These are phyloP conservation scores for Fraxinus pennsylvanica DNA, from an alignment of 257 asterid genomes.

Conservation along the genomic window DNA sequence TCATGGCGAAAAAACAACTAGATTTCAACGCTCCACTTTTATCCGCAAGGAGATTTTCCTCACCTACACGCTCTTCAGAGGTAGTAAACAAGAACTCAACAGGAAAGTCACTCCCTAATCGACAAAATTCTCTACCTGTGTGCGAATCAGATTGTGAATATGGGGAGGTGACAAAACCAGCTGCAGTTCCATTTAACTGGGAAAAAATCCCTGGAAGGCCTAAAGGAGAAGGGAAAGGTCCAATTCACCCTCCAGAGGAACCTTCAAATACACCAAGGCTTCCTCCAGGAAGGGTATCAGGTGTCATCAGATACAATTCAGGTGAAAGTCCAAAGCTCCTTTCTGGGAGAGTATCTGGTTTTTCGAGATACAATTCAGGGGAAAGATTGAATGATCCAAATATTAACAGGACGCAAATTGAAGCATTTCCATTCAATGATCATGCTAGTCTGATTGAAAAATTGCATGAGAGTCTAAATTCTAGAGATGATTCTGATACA, in stretches of 20 bases:
- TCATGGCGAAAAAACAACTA: slow-evolving; percentile 74
- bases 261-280: slow-evolving; percentile 58
- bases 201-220: slow-evolving; percentile 81
- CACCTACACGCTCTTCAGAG: slow-evolving; percentile 48
- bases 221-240: slow-evolving; percentile 46
- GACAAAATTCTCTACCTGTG: slow-evolving; percentile 53
- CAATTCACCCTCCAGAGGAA: slow-evolving; percentile 42
- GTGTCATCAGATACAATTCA: slow-evolving; percentile 43
- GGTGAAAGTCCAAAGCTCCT: slow-evolving; percentile 48
- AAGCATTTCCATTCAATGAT: slow-evolving; percentile 49
- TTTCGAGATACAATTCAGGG: slow-evolving; percentile 46
- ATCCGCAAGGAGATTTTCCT: slow-evolving; percentile 64
- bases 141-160: slow-evolving; percentile 42
- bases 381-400: slow-evolving; percentile 54
- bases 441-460: slow-evolving; percentile 79
- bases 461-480: slow-evolving; percentile 56
- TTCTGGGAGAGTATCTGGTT: slow-evolving; percentile 40
- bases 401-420: slow-evolving; percentile 42
- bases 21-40: slow-evolving; percentile 79
- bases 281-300: slow-evolving; percentile 64
- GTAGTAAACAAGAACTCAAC: slow-evolving; percentile 37
- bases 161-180: slow-evolving; percentile 68
- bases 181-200: slow-evolving; percentile 84
- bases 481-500: slow-evolving; percentile 54
- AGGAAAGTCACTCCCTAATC: slow-evolving; percentile 36